Base-by-base conservation (phyloP, 2,329 filamentous ascomycete genomes). In the Fusarium sp. region DNA sequence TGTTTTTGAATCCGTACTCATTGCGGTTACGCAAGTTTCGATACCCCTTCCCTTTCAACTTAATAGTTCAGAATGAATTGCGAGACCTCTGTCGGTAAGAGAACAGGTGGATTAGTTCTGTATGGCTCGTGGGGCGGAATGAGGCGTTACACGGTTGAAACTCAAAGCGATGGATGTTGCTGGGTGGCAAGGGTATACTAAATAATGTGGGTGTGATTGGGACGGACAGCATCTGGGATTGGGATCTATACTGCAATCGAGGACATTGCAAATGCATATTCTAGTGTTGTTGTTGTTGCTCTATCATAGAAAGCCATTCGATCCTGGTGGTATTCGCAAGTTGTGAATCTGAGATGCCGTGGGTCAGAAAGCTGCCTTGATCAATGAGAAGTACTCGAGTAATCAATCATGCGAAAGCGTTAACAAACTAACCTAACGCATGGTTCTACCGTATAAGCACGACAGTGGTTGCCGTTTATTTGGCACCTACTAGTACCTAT, bases 31-130 rank as follows among this genome's bases (percentile, higher is more conserved):
- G 54, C 54, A 53, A 69, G 69, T 66, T 56, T 72, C 69, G 71
- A 74, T 74, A 75, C 68, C 72, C 72, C 59, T 63, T 55, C 47
- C 65, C 51, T 53, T 66, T 43, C 66, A 54, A 55, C 61, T 47
- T 63, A 71, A 53, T 56, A 66, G 55, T 54, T 58, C 41, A 65
- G 47, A 59, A 66, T 37, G 32, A 66, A 53, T 18, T 55, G 42
- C 34, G 41, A 59, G 42, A 59, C 51, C 43, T 63, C 60, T 59
- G 60, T 62, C 55, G 55, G 62, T 64, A 73, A 59, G 57, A 64
- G 67, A 62, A 49, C 34, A 47, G 57, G 34, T 59, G 63, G 64
- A 55, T 56, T 59, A 49, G 56, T 47, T 50, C 59, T 72, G 61
- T 66, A 64, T 60, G 69, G 69, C 51, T 72, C 58, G 51, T 34